Base-by-base conservation (phyloP, 163 green algal species). In the Prototheca wickerhamii region DNA sequence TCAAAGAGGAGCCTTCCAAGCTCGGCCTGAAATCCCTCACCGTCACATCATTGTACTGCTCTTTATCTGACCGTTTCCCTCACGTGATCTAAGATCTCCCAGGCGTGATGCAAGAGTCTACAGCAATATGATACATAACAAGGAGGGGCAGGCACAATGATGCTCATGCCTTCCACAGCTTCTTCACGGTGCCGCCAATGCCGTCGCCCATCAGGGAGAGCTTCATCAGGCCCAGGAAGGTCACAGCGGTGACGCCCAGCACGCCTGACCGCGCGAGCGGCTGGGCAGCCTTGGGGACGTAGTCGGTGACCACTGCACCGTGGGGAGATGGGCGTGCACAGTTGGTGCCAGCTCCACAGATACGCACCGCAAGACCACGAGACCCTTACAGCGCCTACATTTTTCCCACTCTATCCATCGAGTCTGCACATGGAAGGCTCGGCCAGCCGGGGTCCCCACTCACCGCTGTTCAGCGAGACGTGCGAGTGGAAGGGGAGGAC, bases 261-360 rank as follows among this genome's bases (percentile, higher is more conserved):
- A 79, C 63, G 31, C 72, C 72, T 3, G 29, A 57, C 4, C 72
- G 57, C 12, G 55, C 67, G 1, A 67, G 72, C 44, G 71, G 49
- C 52, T 79, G 72, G n/a, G 73, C 26, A 10, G n/a, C 49, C 26
- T 63, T 65, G 0, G 72, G 72, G 4, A 79, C 53, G 49, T 79
- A 79, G 58, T 79, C 72, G 29, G n/a, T 49, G 4, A 79, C 67
- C 20, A 79, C 72, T 79, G 67, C 52, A 58, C 25, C n/a, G 7
- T 4, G 26, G 18, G 30, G 40, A 21, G 44, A 18, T 26, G 15
- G 5, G 21, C 5, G 18, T 29, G 44, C 15, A 18, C n/a, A 12
- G 43, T 15, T 4, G 3, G 43, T 7, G 17, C 25, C 46, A 40
- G 15, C 12, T 4, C n/a, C 32, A 29, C 2, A 17, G 31, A 56